Evolutionary conservation across 805 yeast genomes (phyloP).

Genomic region (Saturnispora quitensis): DNA sequence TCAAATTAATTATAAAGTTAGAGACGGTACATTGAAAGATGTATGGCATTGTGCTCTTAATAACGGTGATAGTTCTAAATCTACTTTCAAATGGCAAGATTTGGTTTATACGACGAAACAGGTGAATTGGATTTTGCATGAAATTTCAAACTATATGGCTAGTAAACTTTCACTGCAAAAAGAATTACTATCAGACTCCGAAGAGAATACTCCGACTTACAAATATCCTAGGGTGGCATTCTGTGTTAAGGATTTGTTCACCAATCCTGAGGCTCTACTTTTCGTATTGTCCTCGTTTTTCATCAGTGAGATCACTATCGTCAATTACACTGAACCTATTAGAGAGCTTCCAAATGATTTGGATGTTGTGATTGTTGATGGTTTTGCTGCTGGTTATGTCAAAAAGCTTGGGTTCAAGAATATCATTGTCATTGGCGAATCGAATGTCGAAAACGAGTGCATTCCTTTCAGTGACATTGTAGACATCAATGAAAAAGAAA

Average conservation of each 20-base stretch:
- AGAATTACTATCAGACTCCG: neutral
- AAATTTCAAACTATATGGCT: slow-evolving; percentile 8
- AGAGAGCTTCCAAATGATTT: slow-evolving; percentile 29
- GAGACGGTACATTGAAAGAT: slow-evolving; percentile 73
- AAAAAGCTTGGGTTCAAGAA: slow-evolving; percentile 17
- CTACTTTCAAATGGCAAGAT: neutral
- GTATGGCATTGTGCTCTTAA: slow-evolving; percentile 48
- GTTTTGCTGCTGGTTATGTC: slow-evolving; percentile 8
- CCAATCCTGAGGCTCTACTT: slow-evolving; percentile 15
- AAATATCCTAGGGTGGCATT: slow-evolving; percentile 2
- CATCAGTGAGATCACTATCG: slow-evolving; percentile 29
- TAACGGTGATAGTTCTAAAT: slow-evolving; percentile 16
- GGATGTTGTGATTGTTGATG: slow-evolving; percentile 25
- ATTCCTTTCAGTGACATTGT: slow-evolving; percentile 2
- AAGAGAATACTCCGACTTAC: neutral
- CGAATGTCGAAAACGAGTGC: slow-evolving; percentile 3
- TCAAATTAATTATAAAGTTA: slow-evolving; percentile 49
- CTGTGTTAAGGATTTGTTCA: slow-evolving; percentile 12
- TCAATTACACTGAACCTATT: slow-evolving; percentile 39
- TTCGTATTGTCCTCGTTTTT: slow-evolving; percentile 24
- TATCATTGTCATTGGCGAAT: slow-evolving; percentile 21
- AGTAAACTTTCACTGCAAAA: neutral
- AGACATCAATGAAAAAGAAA: neutral
- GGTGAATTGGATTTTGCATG: slow-evolving; percentile 4
- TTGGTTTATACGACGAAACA: slow-evolving; percentile 5